Evolutionary conservation across 306 rosid genomes (phyloP).

Genomic region (Carpinus fangiana): DNA sequence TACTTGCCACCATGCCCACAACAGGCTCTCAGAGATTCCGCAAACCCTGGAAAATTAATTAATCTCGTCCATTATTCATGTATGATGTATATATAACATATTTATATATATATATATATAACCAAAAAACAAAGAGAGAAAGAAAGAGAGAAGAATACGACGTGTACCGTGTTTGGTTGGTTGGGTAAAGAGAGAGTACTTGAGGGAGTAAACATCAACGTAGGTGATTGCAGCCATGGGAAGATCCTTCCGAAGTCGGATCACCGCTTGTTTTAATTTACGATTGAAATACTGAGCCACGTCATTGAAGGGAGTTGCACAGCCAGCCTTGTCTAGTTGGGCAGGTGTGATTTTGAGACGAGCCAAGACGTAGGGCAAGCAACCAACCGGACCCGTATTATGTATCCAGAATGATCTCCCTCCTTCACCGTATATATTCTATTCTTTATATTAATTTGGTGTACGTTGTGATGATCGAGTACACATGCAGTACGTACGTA

Average conservation of each 20-base stretch:
- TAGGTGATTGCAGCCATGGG: constrained; percentile 71
- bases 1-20: constrained; percentile 89
- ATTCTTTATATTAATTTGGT: no score
- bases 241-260: constrained; percentile 52
- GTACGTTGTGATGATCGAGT: no score
- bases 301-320: constrained; percentile 56
- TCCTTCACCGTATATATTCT: constrained; percentile 43
- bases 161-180: constrained; percentile 53
- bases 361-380: constrained; percentile 42
- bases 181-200: constrained; percentile 66
- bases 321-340: constrained; percentile 61
- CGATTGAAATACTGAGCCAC: constrained; percentile 65
- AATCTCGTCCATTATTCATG: no score
- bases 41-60: constrained; percentile 52
- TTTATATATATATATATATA: no score
- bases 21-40: constrained; percentile 66
- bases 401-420: constrained; percentile 75
- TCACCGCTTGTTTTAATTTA: constrained; percentile 36
- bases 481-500: no score
- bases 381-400: constrained; percentile 76
- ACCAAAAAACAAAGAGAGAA: no score
- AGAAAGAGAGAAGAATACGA: not conserved
- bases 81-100: no score
- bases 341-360: constrained; percentile 26
- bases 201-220: constrained; percentile 71